Conservation (phyloP, 768 basidiomycete species). For the Trichaptum fuscoviolaceum region DNA sequence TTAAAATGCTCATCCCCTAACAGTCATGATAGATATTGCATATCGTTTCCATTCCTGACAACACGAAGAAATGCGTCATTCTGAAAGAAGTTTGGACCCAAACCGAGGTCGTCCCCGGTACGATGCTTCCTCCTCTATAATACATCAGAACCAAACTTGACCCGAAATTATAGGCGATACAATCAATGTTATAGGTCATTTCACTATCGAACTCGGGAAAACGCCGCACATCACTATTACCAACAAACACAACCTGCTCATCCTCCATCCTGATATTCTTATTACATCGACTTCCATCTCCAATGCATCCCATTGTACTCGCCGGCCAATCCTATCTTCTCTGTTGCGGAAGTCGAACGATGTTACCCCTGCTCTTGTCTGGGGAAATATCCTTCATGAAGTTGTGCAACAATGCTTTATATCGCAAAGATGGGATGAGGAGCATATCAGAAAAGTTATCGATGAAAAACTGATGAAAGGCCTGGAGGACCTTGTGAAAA, state of each 20-base stretch:
- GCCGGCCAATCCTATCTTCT: conserved; percentile 77
- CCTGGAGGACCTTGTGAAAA: conserved; percentile 57
- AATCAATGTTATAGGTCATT: conserved; percentile 67
- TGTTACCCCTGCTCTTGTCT: conserved; percentile 64
- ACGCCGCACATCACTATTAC: conserved; percentile 51
- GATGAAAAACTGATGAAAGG: conserved; percentile 47
- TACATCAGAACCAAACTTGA: neutral
- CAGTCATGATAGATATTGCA: neutral
- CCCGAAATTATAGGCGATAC: conserved; percentile 53
- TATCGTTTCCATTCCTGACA: conserved; percentile 15
- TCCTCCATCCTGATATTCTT: conserved; percentile 90
- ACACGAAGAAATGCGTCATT: conserved; percentile 43
- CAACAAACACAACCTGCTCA: conserved; percentile 60
- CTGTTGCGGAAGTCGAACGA: conserved; percentile 56
- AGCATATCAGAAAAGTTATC: conserved; percentile 55
- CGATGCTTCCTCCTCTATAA: conserved; percentile 11
- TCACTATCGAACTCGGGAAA: conserved; percentile 18
- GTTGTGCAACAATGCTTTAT: conserved; percentile 79
- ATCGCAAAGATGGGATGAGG: conserved; percentile 55
- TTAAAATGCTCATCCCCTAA: neutral
- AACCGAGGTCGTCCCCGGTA: conserved; percentile 58
- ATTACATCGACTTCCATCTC: conserved; percentile 88
- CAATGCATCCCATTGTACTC: conserved; percentile 73
- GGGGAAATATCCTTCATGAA: conserved; percentile 92
- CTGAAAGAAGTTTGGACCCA: conserved; percentile 77